phyloP scores from a whole-genome alignment of 2,329 filamentous ascomycete species.

The Magnaporthiopsis rhizophila region DNA sequence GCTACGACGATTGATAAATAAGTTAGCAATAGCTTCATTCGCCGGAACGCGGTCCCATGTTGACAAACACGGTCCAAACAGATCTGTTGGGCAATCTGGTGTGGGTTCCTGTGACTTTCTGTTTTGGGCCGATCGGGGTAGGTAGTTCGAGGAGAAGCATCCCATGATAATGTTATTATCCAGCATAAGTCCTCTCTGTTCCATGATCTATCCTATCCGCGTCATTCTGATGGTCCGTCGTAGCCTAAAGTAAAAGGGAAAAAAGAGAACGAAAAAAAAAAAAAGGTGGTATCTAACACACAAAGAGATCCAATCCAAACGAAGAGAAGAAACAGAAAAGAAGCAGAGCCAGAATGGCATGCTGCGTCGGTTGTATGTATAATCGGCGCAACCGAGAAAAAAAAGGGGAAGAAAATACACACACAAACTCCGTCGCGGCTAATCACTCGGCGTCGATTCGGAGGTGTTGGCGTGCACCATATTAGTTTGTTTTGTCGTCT shows the following conservation, averaged over 20 bases:
- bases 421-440: background rate
- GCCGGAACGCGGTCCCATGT: no score
- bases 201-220: background rate
- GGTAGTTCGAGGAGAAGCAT: background rate
- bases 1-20: no score
- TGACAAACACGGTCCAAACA: no score
- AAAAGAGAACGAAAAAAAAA: background rate
- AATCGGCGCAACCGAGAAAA: background rate
- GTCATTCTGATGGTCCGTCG: background rate
- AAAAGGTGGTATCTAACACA: background rate
- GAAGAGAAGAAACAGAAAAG: constrained; percentile 7
- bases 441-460: background rate
- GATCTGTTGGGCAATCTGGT: no score
- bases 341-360: background rate
- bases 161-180: background rate
- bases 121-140: no score
- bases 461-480: background rate
- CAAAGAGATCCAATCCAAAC: background rate
- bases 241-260: background rate
- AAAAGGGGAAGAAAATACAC: background rate
- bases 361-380: background rate
- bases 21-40: no score
- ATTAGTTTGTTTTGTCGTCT: background rate
- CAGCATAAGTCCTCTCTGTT: background rate
- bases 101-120: no score